phyloP scores from a whole-genome alignment of 306 rosid species.

The Prunus mongolica region DNA sequence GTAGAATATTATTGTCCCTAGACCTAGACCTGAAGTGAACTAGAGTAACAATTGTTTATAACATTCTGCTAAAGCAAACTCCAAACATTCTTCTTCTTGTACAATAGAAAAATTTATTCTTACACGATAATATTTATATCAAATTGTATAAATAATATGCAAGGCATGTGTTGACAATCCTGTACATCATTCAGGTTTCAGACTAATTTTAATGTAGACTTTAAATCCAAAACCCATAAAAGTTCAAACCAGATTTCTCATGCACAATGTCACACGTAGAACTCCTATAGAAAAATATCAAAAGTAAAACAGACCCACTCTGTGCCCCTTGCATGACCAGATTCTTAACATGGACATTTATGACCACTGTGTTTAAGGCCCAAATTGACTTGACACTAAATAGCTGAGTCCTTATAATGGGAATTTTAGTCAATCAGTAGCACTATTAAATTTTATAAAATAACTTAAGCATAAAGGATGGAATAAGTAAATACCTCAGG shows the following conservation, averaged over 20 bases:
- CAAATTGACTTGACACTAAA: not conserved
- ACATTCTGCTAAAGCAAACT: not conserved
- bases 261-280: not conserved
- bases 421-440: not conserved
- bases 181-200: not conserved
- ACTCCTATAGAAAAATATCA: not conserved
- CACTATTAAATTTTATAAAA: not conserved
- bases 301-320: not conserved
- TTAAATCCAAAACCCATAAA: not conserved
- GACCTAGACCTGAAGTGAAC: not conserved
- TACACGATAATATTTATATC: not conserved
- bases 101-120: not conserved
- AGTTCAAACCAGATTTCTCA: not conserved
- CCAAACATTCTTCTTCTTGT: not conserved
- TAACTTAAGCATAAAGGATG: slow-evolving; percentile 12
- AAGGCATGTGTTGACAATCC: not conserved
- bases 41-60: not conserved
- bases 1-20: not conserved
- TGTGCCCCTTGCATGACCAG: not conserved
- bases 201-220: not conserved
- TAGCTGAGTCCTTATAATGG: not conserved
- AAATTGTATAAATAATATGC: not conserved
- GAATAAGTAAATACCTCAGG: slow-evolving; percentile 65
- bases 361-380: not conserved
- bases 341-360: not conserved